A percentile compares a stretch with the other conserved stretches of the same genome.
Evolutionary conservation across 1,284 basidiomycete genomes (phyloP).

Genomic region (Blastosporella zonata): DNA sequence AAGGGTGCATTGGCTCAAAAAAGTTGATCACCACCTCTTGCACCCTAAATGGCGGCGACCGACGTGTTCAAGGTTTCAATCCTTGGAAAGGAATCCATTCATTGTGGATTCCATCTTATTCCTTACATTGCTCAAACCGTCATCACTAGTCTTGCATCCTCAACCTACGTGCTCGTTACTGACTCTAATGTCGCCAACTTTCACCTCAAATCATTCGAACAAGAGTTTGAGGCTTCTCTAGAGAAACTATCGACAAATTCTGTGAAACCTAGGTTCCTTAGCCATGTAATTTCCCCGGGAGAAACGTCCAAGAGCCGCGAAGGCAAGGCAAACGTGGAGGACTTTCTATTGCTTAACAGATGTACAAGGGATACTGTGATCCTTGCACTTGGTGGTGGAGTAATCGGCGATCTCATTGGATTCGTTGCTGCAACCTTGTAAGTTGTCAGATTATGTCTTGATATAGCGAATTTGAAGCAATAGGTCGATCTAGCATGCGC

Average conservation of each 20-base stretch:
- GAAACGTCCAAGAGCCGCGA: constrained; percentile 91
- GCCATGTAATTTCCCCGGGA: constrained; percentile 82
- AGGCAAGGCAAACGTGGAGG: constrained; percentile 93
- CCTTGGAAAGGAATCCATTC: constrained; percentile 84
- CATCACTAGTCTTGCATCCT: constrained; percentile 71
- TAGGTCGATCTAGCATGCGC: constrained; percentile 34
- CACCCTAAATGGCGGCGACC: constrained; percentile 22
- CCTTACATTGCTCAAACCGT: constrained; percentile 85
- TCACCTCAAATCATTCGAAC: constrained; percentile 68
- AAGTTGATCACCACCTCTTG: constrained; percentile 1
- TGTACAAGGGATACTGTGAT: constrained; percentile 95
- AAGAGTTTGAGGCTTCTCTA: constrained; percentile 53
- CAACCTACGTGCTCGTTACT: constrained; percentile 91
- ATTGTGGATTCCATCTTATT: constrained; percentile 88
- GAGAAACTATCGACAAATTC: constrained; percentile 22
- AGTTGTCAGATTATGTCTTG: constrained; percentile 32
- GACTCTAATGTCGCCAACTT: constrained; percentile 86
- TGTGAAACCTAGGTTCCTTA: constrained; percentile 66
- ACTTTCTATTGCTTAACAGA: constrained; percentile 85
- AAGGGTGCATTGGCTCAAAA: background rate
- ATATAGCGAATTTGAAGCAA: constrained; percentile 2
- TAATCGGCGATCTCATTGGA: constrained; percentile 94
- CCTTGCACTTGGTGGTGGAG: constrained; percentile 93
- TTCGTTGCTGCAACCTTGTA: constrained; percentile 99
- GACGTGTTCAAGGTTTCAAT: constrained; percentile 76